phyloP scores from a whole-genome alignment of 1,284 basidiomycete species.

The Marasmius sp. region DNA sequence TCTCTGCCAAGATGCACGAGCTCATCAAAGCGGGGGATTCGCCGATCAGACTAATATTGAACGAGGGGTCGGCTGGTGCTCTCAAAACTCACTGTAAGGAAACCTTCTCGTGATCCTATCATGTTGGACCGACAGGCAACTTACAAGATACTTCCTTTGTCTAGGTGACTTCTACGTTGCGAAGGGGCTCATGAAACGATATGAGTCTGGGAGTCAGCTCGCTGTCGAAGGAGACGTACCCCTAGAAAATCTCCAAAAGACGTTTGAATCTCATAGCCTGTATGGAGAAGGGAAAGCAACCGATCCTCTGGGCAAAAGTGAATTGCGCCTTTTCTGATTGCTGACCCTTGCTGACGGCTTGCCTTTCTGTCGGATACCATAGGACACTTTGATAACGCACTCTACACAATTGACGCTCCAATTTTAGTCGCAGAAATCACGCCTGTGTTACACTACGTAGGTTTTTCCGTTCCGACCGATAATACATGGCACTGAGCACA shows the following conservation, averaged over 20 bases:
- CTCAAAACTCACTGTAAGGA: conserved; percentile 69
- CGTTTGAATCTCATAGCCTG: conserved; percentile 51
- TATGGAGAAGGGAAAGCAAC: conserved; percentile 16
- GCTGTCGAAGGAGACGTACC: conserved; percentile 79
- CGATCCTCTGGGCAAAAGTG: conserved; percentile 79
- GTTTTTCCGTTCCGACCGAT: conserved; percentile 4
- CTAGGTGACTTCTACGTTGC: conserved; percentile 83
- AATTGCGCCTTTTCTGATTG: background rate
- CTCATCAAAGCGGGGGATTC: conserved; percentile 61
- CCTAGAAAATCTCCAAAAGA: conserved; percentile 63
- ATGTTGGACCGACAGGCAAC: background rate
- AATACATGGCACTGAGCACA: background rate
- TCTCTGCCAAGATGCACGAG: conserved; percentile 74
- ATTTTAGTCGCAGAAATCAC: conserved; percentile 72
- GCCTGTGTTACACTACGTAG: conserved; percentile 73
- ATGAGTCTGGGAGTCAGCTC: conserved; percentile 69
- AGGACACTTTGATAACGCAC: conserved; percentile 18
- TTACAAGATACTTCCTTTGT: background rate
- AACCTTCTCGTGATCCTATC: background rate
- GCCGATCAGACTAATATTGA: conserved; percentile 79
- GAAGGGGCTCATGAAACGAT: conserved; percentile 83
- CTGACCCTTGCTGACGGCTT: background rate
- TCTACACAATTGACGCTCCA: conserved; percentile 9
- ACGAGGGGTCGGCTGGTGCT: conserved; percentile 73
- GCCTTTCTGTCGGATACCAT: background rate